Base-by-base conservation (phyloP, 2,329 filamentous ascomycete species). In the Seiridium unicorne region DNA sequence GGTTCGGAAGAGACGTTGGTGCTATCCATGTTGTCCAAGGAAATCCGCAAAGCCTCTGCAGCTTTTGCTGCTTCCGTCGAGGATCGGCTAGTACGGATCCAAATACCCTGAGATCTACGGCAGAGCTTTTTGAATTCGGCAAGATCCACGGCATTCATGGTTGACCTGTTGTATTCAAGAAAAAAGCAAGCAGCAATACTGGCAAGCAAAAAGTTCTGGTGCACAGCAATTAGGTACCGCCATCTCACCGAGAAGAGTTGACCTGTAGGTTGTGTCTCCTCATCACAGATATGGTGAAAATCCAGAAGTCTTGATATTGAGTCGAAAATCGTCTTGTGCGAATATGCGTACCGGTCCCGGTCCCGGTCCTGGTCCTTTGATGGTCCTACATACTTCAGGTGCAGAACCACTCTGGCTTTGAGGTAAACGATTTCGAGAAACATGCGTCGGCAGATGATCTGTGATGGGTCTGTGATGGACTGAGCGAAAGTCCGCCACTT, bases 391-490 rank as follows among this genome's bases (percentile, higher is more conserved):
- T 80, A 84, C 35, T 77, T 78, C 13, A 83, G 76, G 65, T 86
- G 83, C n/a, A 87, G 67, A 1, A 84, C 78, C 38, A 81, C 77
- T 54, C 78, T 77, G 7, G 79, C 73, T 65, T 83, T 83, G 51
- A 80, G 77, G 64, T 81, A 82, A 4, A 83, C 70, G 4, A 85
- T 68, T 18, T 84, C 77, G 31, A 86, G 67, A 46, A 79, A 82
- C 62, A 83, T 77, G 4, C 81, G 76, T 32, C 77, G 75, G 72
- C 85, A 81, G 38, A 86, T 77, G 7, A 82, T 64, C n/a, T 79
- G 74, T 1, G 81, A 73, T 1, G 79, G 69, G 55, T 85, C 81
- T 3, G 76, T 77, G 26, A 84, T 74, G 4, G 77, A 80, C 32
- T 61, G 51, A 1, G 59, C 35, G 10, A 69, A 63, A 1, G 68